Base-by-base conservation (phyloP, 1,139 yeast species). In the Blastobotrys elegans region DNA sequence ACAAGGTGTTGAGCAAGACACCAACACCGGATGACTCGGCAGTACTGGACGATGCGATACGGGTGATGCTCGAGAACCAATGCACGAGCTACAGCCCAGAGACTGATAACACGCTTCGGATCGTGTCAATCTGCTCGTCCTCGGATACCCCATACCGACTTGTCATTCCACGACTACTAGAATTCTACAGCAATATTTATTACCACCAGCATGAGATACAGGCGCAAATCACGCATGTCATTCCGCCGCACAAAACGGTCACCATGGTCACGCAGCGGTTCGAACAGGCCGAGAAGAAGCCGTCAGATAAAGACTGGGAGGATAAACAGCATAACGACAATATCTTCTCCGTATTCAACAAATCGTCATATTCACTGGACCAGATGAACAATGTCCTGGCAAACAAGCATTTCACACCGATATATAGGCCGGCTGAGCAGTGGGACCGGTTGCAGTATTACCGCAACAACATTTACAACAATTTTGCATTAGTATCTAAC, bases 71-170 rank as follows among this genome's bases (percentile, higher is more conserved):
- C n/a, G 7, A 27, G 27, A 44, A 43, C 20, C 31, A 16, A 20
- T 43, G 45, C 40, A 16, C 43, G 8, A 21, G 46, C 17, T 46
- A 34, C 33, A 46, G 40, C 35, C 52, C 51, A 6, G 33, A 22
- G 5, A 10, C n/a, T 1, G 53, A 51, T 21, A 45, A 50, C n/a
- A 50, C 49, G n/a, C 40, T 55, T 29, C 47, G 50, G 33, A 48
- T 55, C 16, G 50, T 52, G 14, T 53, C 57, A 11, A 50, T 53
- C 20, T 53, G 56, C 44, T 49, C 58, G 1, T 52, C 56, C 6
- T 44, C 54, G 7, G 54, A 53, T 13, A 48, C 52, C 11, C 54
- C 57, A 10, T 49, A 53, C 45, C 37, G 47, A 35, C 45, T 40
- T 6, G 50, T 53, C n/a, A 51, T 55, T 14, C 58, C 58, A 11